A percentile compares a stretch with the other conserved stretches of the same genome.
These are phyloP conservation scores for Solanum bulbocastanum DNA, from an alignment of 257 asterid species.

Conservation along the genomic window DNA sequence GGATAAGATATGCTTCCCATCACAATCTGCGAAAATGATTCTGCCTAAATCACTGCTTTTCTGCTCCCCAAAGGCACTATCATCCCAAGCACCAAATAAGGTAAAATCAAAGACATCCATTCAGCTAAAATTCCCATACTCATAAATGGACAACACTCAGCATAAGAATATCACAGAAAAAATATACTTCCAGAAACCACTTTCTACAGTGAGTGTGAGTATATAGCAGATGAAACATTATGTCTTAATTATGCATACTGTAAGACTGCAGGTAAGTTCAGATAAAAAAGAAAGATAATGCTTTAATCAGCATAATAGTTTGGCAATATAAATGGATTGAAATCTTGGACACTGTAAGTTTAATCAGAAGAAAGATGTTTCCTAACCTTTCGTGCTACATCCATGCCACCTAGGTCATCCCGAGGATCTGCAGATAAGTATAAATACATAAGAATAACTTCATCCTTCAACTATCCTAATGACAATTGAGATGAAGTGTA, in stretches of 20 bases:
- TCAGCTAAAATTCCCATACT: neutral
- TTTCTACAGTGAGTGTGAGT: neutral
- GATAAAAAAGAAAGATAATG: neutral
- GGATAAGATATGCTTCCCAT: neutral
- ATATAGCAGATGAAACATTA: neutral
- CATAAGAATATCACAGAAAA: neutral
- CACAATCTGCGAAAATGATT: neutral
- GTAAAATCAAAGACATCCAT: neutral
- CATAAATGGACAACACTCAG: neutral
- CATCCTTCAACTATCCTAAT: neutral
- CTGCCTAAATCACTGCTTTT: neutral
- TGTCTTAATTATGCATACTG: neutral
- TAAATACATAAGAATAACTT: conserved; percentile 13
- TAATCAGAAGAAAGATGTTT: neutral
- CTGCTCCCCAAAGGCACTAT: neutral
- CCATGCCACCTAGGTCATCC: conserved; percentile 96
- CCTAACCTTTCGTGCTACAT: conserved; percentile 92
- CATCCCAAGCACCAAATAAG: neutral
- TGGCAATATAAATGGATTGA: neutral
- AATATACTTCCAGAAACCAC: neutral
- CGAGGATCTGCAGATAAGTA: conserved; percentile 69
- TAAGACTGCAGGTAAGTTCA: neutral
- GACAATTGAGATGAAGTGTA: neutral
- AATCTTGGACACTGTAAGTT: neutral
- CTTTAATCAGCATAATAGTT: neutral